These are phyloP conservation scores for Cyberlindnera mrakii DNA, from an alignment of 805 yeast genomes.

Conservation along the genomic window DNA sequence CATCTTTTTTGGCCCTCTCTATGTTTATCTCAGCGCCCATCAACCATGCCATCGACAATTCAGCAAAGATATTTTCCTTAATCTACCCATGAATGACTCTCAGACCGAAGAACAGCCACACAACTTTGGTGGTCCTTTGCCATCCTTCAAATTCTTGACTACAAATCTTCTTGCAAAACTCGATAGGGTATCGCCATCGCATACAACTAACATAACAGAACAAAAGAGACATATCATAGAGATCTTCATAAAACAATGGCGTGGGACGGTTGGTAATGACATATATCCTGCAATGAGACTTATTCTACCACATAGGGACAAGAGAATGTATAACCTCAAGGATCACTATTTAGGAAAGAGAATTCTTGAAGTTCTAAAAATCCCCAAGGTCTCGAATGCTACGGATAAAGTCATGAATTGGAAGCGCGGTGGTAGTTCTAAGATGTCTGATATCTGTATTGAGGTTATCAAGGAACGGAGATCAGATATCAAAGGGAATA, in stretches of 20 bases:
- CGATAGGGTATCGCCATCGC: constrained; percentile 11
- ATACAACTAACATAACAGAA: constrained; percentile 2
- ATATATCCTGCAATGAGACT: constrained; percentile 63
- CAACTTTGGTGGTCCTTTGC: constrained; percentile 27
- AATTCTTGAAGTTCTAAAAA: constrained; percentile 44
- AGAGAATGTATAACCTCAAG: constrained; percentile 52
- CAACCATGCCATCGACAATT: no score
- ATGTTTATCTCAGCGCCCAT: no score
- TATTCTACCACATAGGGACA: constrained; percentile 57
- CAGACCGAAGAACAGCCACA: background rate
- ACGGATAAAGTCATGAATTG: constrained; percentile 41
- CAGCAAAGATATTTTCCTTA: no score
- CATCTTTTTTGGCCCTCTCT: no score
- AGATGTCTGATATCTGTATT: constrained; percentile 43
- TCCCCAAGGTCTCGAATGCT: constrained; percentile 59
- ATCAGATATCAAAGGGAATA: constrained; percentile 28
- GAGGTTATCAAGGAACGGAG: constrained; percentile 46
- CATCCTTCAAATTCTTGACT: constrained; percentile 32
- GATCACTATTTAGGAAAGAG: constrained; percentile 54
- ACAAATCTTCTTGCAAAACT: constrained; percentile 26
- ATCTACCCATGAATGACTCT: no score
- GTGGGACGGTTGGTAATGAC: constrained; percentile 50
- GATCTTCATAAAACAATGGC: constrained; percentile 45
- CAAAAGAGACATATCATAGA: constrained; percentile 21
- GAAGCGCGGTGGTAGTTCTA: constrained; percentile 40